Base-by-base conservation (phyloP, 2,329 filamentous ascomycete genomes). In the Daldinia sp. region DNA sequence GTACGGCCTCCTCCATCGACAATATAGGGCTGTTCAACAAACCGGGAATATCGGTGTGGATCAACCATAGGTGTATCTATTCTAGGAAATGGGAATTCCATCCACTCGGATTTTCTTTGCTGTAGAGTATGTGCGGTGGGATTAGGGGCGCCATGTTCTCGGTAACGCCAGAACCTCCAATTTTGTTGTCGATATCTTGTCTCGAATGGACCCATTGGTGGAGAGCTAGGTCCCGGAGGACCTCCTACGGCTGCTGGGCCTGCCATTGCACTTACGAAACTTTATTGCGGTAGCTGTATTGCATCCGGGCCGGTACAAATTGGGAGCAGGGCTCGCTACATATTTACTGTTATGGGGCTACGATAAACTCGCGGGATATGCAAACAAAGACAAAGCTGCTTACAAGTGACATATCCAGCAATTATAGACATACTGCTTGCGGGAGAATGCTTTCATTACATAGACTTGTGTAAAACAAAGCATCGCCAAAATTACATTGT, bases 141-240 rank as follows among this genome's bases (percentile, higher is more conserved):
- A 7, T n/a, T 8, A 5, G 52, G 41, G 5, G 1, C 1, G 32
- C 37, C 53, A 6, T 9, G 1, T 3, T 3, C 4, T 29, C 49
- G 62, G n/a, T 62, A 65, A n/a, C n/a, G 17, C 2, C 3, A 0
- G 17, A 61, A 65, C 8, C 29, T 17, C 51, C 48, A 65, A 30
- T 65, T 65, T n/a, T 41, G 15, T 5, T 30, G 25, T 37, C 53
- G 29, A 41, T 62, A 65, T 3, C 25, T 3, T 13, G 55, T 53
- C 32, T 23, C 29, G 35, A 62, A 59, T n/a, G n/a, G n/a, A n/a
- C n/a, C n/a, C n/a, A n/a, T n/a, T n/a, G n/a, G n/a, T n/a, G n/a
- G n/a, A n/a, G n/a, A n/a, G n/a, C n/a, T n/a, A n/a, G n/a, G 55
- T 53, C 32, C 17, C 29, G 35, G 58, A 59, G 39, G 10, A 25